These are phyloP conservation scores for Bretziella fagacearum DNA, from an alignment of 2,329 filamentous ascomycete genomes.

Conservation along the genomic window DNA sequence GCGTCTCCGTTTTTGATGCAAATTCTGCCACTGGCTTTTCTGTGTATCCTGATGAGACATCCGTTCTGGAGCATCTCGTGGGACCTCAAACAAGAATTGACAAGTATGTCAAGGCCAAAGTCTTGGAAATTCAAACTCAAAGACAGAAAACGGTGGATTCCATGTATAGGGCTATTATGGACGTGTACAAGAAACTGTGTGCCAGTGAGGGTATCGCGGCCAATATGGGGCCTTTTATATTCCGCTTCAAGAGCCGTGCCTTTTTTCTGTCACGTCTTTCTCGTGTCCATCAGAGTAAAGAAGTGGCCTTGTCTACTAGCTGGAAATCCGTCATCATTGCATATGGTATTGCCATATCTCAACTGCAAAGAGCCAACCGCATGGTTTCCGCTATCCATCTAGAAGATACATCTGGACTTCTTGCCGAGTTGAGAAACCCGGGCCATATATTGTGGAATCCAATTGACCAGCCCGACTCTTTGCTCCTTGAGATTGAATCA, in stretches of 20 bases:
- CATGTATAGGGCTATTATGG: too few relatives aligned
- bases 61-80: too few relatives aligned
- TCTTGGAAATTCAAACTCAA: too few relatives aligned
- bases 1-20: background rate
- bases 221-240: background rate
- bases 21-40: too few relatives aligned
- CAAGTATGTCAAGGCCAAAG: too few relatives aligned
- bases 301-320: slow-evolving; percentile 16
- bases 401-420: slow-evolving; percentile 19
- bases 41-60: too few relatives aligned
- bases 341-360: slow-evolving; percentile 26
- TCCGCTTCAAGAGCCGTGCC: slow-evolving; percentile 16
- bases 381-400: slow-evolving; percentile 19
- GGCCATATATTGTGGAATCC: slow-evolving; percentile 42
- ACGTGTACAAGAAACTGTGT: too few relatives aligned
- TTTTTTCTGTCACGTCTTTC: slow-evolving; percentile 24
- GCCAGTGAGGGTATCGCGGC: background rate
- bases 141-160: too few relatives aligned
- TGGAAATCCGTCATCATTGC: slow-evolving; percentile 24
- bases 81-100: too few relatives aligned
- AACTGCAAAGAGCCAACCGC: slow-evolving; percentile 27
- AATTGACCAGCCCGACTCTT: slow-evolving; percentile 35
- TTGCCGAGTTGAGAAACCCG: slow-evolving; percentile 28
- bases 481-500: slow-evolving; percentile 48
- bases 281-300: slow-evolving; percentile 17